These are phyloP conservation scores for Marasmius fiardii DNA, from an alignment of 1,284 basidiomycete species.

Conservation along the genomic window DNA sequence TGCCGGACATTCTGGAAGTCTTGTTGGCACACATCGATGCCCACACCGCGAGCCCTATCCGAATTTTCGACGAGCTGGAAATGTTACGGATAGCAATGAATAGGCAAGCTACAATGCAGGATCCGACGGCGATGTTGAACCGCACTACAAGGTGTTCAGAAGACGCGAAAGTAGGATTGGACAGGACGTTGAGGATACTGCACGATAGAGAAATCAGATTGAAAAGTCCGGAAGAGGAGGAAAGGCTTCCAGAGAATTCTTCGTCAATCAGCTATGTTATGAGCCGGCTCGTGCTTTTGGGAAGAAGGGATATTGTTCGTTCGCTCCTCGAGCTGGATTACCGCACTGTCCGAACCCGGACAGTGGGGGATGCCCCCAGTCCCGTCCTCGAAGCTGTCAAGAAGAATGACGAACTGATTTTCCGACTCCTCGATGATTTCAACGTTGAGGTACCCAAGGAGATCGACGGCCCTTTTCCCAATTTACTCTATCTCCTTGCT, in stretches of 20 bases:
- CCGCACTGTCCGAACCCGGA: not conserved
- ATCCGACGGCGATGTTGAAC: conserved; percentile 5
- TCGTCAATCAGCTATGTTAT: not conserved
- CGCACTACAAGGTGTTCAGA: conserved; percentile 1
- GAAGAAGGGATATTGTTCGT: conserved; percentile 6
- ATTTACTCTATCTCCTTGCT: conserved; percentile 6
- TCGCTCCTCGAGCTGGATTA: conserved; percentile 5
- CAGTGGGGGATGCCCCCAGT: not conserved
- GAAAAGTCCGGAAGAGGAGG: not conserved
- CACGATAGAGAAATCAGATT: conserved; percentile 5
- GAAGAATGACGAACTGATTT: conserved; percentile 5
- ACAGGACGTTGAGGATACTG: conserved; percentile 6
- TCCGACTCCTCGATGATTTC: conserved; percentile 3
- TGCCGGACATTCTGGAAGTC: conserved; percentile 6
- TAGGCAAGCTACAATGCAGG: conserved; percentile 5
- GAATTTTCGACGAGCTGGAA: conserved; percentile 6
- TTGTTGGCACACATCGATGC: conserved; percentile 6
- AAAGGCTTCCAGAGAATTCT: not conserved
- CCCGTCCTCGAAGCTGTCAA: conserved; percentile 1
- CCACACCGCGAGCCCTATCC: not conserved
- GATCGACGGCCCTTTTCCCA: not conserved
- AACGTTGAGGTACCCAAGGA: conserved; percentile 1
- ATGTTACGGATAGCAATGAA: conserved; percentile 9
- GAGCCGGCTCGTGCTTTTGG: conserved; percentile 2
- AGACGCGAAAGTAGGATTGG: not conserved